Base-by-base conservation (phyloP, 495 filamentous ascomycete species). In the Aspergillus ostianus region DNA sequence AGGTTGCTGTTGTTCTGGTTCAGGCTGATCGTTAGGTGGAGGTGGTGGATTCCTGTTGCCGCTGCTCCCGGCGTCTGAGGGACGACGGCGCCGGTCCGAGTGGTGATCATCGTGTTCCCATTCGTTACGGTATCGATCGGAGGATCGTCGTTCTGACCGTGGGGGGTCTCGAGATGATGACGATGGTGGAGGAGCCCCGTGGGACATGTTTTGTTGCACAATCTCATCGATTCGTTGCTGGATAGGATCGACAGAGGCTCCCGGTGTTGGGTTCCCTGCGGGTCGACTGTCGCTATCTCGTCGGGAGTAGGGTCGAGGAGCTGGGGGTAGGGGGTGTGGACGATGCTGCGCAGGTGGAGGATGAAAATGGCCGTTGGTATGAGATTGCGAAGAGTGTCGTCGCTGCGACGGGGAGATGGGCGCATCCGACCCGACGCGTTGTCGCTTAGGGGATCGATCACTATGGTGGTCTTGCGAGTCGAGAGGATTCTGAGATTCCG, bases 381-480 rank as follows among this genome's bases (percentile, higher is more conserved):
- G 60, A 21, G 36, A 49, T 21, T 49, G 47, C 4, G 47, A 49
- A 3, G 36, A 41, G 36, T 12, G 51, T 4, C 30, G 51, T 23
- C 59, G 63, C 18, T 54, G 54, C n/a, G 62, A 60, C 23, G 49
- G 20, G 32, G 47, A 49, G 41, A 19, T 23, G 20, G 57, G 58
- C 21, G 62, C 64, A 13, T 71, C 66, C 3, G 71, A 71, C 3
- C 67, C 61, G n/a, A 69, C 68, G 7, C 77, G 73, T 29, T 70
- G 73, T 36, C 77, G 76, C 58, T 80, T 80, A 0, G 75, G 74
- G 0, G 77, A 78, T 21, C 69, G 71, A 30, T 58, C 62, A 5
- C 71, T 71, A 45, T 41, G 36, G 13, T 4, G 36, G 13, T 75
- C 72, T 17, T 66, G 49, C 19, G 64, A 50, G 13, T 64, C 55